Evolutionary conservation across 2,329 filamentous ascomycete genomes (phyloP).

Genomic region (Hypoxylon sp.): DNA sequence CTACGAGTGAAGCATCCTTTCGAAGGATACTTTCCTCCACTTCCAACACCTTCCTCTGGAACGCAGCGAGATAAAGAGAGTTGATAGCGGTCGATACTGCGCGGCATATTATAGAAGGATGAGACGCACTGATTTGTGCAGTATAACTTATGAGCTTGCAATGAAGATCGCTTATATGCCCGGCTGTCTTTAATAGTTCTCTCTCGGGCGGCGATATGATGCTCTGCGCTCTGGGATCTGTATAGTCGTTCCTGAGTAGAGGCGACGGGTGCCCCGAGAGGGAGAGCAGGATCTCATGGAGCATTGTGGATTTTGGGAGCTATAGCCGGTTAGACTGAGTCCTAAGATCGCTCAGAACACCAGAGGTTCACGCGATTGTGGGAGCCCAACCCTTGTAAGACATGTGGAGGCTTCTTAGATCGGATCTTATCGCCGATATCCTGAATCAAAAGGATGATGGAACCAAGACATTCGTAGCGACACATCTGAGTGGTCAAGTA

Average conservation of each 20-base stretch:
- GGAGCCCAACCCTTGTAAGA: slow-evolving; percentile 47
- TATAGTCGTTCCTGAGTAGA: slow-evolving; percentile 73
- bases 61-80: slow-evolving; percentile 80
- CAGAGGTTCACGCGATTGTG: slow-evolving; percentile 16
- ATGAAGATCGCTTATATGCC: slow-evolving; percentile 83
- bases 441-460: slow-evolving; percentile 62
- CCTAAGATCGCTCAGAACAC: slow-evolving; percentile 28
- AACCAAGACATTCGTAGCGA: slow-evolving; percentile 66
- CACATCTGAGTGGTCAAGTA: slow-evolving; percentile 59
- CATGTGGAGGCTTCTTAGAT: slow-evolving; percentile 52
- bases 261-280: slow-evolving; percentile 94
- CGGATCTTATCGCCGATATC: slow-evolving; percentile 58
- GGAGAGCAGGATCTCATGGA: slow-evolving; percentile 98
- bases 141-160: slow-evolving; percentile 77
- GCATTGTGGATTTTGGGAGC: slow-evolving; percentile 69
- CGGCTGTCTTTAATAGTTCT: slow-evolving; percentile 82
- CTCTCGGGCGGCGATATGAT: slow-evolving; percentile 82
- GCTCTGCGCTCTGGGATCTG: slow-evolving; percentile 61
- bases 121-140: slow-evolving; percentile 74
- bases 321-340: slow-evolving; percentile 43
- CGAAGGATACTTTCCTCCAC: slow-evolving; percentile 84
- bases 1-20: slow-evolving; percentile 83
- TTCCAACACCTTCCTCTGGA: slow-evolving; percentile 85
- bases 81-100: slow-evolving; percentile 85
- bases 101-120: slow-evolving; percentile 86